Percentiles rank a stretch among this genome's conserved stretches.
These are phyloP conservation scores for Pseudogymnoascus sp. DNA, from an alignment of 2,329 filamentous ascomycete species.

Conservation along the genomic window DNA sequence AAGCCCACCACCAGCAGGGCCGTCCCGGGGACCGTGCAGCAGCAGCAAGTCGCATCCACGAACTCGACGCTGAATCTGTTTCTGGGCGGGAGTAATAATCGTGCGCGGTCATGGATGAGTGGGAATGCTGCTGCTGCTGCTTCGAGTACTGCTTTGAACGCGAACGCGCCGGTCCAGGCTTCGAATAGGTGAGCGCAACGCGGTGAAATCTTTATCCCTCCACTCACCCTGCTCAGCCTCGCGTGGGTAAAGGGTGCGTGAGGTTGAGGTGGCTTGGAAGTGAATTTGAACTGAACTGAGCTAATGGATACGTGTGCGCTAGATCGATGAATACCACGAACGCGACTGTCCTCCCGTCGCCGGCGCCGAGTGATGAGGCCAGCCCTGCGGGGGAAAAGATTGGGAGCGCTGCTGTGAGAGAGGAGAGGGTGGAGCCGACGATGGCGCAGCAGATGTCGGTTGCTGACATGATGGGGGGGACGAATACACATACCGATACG, in stretches of 20 bases:
- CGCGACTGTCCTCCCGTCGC: slow-evolving; percentile 47
- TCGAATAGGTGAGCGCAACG: background rate
- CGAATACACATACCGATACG: background rate
- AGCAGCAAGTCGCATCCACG: slow-evolving; percentile 26
- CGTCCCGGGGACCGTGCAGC: slow-evolving; percentile 14
- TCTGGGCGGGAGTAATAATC: slow-evolving; percentile 21
- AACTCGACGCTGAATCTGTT: slow-evolving; percentile 29
- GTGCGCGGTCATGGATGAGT: slow-evolving; percentile 30
- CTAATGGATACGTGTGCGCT: background rate
- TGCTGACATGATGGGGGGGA: background rate
- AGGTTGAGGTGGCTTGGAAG: background rate
- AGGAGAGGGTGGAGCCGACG: background rate
- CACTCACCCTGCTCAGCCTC: too few relatives aligned
- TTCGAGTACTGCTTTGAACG: slow-evolving; percentile 25
- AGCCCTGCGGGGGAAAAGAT: slow-evolving; percentile 33
- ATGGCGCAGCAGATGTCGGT: background rate
- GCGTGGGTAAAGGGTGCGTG: too few relatives aligned
- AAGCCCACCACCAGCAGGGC: slow-evolving; percentile 8
- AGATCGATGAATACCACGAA: slow-evolving; percentile 15
- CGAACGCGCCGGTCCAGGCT: background rate
- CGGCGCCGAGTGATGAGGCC: slow-evolving; percentile 53
- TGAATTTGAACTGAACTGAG: slow-evolving; percentile 10
- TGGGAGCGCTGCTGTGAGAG: background rate
- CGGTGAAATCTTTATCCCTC: background rate
- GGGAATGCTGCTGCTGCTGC: slow-evolving; percentile 16